Conservation (phyloP, 495 filamentous ascomycete species). For the Podospora anserina region DNA sequence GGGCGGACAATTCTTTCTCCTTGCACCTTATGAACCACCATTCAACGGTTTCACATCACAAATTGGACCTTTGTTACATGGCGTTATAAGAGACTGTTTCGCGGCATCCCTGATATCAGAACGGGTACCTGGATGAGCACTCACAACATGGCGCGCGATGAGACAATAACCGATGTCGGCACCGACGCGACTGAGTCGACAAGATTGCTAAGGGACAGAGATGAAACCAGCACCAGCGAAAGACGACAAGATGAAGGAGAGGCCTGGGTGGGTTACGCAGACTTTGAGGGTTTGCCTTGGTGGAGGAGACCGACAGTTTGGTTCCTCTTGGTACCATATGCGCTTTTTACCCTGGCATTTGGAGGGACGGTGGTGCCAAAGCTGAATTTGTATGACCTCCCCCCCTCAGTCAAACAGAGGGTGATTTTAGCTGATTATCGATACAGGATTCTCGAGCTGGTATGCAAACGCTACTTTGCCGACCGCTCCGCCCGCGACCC, state of each 20-base stretch:
- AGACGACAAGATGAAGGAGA: slow-evolving; percentile 19
- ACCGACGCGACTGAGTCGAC: slow-evolving; percentile 40
- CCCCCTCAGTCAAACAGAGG: not conserved
- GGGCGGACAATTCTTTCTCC: too few species aligned
- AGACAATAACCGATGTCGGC: not conserved
- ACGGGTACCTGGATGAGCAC: not conserved
- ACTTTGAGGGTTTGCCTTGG: slow-evolving; percentile 65
- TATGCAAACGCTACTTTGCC: slow-evolving; percentile 75
- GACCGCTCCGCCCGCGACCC: slow-evolving; percentile 58
- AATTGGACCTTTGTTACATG: not conserved
- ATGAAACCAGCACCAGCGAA: slow-evolving; percentile 3
- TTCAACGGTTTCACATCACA: not conserved
- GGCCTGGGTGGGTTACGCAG: slow-evolving; percentile 45
- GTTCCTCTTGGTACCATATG: slow-evolving; percentile 78
- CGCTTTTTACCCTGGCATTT: slow-evolving; percentile 75
- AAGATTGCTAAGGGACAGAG: slow-evolving; percentile 35
- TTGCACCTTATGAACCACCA: not conserved
- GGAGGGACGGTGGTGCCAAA: slow-evolving; percentile 78
- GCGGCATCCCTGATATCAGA: not conserved
- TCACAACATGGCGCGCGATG: slow-evolving; percentile 1
- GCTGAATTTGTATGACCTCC: slow-evolving; percentile 57
- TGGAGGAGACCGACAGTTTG: slow-evolving; percentile 73
- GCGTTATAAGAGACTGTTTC: not conserved
- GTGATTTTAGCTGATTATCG: slow-evolving; percentile 14
- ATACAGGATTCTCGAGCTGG: slow-evolving; percentile 62